Percentiles rank a stretch among this genome's conserved stretches.
Conservation (phyloP, 148 eudicot genomes). For the Selenicereus undatus region DNA sequence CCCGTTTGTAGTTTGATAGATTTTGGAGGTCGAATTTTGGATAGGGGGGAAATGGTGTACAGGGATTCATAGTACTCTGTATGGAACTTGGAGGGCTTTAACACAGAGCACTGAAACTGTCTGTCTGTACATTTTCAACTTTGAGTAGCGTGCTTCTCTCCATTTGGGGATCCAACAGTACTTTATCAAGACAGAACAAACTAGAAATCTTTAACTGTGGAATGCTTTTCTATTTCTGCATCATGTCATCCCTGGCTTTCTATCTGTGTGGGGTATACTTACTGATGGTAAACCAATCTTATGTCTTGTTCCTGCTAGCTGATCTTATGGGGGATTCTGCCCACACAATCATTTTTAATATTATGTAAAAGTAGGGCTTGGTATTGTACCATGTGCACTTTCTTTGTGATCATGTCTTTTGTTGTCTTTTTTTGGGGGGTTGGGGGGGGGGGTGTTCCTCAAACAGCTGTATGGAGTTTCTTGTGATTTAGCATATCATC, state of each 20-base stretch:
- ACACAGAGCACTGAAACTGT: no score
- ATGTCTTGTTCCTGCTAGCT: neutral
- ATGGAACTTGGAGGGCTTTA: no score
- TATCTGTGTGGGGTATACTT: neutral
- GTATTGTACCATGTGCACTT: no score
- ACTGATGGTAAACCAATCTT: neutral
- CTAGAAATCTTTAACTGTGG: neutral
- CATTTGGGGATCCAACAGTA: neutral
- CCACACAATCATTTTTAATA: no score
- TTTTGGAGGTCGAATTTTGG: neutral
- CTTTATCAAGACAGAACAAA: neutral
- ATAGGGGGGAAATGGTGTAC: neutral
- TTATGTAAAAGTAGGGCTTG: no score
- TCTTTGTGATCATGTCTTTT: no score
- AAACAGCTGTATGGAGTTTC: no score
- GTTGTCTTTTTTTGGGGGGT: no score
- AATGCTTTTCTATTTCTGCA: neutral
- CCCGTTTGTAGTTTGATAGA: no score
- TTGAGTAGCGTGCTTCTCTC: neutral
- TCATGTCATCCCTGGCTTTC: neutral
- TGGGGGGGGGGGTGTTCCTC: no score
- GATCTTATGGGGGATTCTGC: no score
- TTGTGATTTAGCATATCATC: no score
- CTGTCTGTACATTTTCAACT: neutral
- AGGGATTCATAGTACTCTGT: neutral